A percentile compares a stretch with the other conserved stretches of the same genome.
Conservation (phyloP, 176 grass and related monocot genomes). For the Puya raimondii region DNA sequence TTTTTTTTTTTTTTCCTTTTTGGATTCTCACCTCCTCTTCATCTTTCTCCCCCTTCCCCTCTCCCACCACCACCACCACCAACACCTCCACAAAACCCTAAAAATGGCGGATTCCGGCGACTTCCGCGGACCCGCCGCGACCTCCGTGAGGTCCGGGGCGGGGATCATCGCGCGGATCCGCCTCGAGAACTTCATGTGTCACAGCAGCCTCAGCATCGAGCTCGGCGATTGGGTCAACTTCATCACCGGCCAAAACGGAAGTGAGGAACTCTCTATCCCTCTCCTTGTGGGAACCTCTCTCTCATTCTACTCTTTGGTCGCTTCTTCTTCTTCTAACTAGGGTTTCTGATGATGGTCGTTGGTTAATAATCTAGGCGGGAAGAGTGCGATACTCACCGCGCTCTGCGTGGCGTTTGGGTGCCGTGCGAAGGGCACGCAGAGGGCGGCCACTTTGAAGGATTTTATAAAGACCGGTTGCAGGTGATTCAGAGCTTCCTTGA, state of each 20-base stretch:
- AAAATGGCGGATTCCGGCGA: conserved; percentile 4
- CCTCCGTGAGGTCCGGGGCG: conserved; percentile 22
- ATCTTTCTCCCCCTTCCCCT: background rate
- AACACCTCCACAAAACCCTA: no score
- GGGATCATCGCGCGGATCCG: conserved; percentile 61
- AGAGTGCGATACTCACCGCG: conserved; percentile 85
- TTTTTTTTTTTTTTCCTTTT: no score
- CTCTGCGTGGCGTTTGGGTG: conserved; percentile 83
- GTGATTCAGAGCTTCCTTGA: conserved; percentile 12
- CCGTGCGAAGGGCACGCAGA: conserved; percentile 78
- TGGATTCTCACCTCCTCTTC: background rate
- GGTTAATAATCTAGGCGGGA: conserved; percentile 37
- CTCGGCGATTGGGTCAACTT: conserved; percentile 67
- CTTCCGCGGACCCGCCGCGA: conserved; percentile 4
- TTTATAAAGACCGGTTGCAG: conserved; percentile 95
- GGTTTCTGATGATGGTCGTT: background rate
- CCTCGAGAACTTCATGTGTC: conserved; percentile 98
- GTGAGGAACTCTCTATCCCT: conserved; percentile 26
- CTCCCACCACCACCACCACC: background rate
- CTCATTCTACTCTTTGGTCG: background rate
- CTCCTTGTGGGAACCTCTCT: background rate
- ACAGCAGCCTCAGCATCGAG: conserved; percentile 70
- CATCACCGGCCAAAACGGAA: conserved; percentile 91
- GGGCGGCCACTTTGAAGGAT: conserved; percentile 62
- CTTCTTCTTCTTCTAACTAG: background rate